Evolutionary conservation across 352 stramenopile species (phyloP).

Genomic region (Thalassiosira mediterranea): DNA sequence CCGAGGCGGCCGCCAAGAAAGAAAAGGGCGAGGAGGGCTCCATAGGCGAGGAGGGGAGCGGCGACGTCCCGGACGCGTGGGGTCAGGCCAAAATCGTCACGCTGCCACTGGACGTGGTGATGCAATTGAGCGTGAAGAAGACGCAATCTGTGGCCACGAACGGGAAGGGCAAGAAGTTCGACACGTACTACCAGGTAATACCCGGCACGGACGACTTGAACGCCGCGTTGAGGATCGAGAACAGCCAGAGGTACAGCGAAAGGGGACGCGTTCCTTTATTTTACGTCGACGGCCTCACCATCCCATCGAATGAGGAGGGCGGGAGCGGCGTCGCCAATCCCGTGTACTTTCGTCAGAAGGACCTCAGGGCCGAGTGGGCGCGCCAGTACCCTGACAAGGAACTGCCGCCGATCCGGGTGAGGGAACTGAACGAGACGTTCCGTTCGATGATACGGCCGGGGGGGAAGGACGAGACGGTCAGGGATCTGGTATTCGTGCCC

Average conservation of each 20-base stretch:
- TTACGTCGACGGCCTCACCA: slow-evolving; percentile 36
- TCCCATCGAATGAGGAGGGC: slow-evolving; percentile 22
- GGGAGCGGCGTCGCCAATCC: slow-evolving; percentile 22
- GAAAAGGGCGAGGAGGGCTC: slow-evolving; percentile 3
- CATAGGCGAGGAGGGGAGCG: slow-evolving; percentile 18
- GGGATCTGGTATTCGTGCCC: slow-evolving; percentile 60
- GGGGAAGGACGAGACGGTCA: slow-evolving; percentile 56
- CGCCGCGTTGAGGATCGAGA: slow-evolving; percentile 42
- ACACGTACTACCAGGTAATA: slow-evolving; percentile 51
- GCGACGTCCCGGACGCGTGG: slow-evolving; percentile 65
- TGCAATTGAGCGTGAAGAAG: slow-evolving; percentile 52
- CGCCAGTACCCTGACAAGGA: slow-evolving; percentile 36
- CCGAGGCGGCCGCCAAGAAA: slow-evolving; percentile 22
- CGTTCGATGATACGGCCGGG: slow-evolving; percentile 57
- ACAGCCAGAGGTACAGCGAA: slow-evolving; percentile 33
- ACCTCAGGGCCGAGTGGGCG: slow-evolving; percentile 44
- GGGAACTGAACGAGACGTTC: slow-evolving; percentile 70
- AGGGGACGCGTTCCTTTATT: slow-evolving; percentile 46
- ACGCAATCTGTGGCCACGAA: slow-evolving; percentile 31
- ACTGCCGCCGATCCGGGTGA: slow-evolving; percentile 56
- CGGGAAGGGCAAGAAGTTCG: slow-evolving; percentile 38
- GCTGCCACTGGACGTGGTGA: slow-evolving; percentile 68
- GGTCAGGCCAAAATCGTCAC: slow-evolving; percentile 62
- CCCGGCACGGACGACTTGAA: slow-evolving; percentile 39
- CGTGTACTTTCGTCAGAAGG: slow-evolving; percentile 64